phyloP scores from a whole-genome alignment of 306 rosid species.

The Vachellia collinsii region DNA sequence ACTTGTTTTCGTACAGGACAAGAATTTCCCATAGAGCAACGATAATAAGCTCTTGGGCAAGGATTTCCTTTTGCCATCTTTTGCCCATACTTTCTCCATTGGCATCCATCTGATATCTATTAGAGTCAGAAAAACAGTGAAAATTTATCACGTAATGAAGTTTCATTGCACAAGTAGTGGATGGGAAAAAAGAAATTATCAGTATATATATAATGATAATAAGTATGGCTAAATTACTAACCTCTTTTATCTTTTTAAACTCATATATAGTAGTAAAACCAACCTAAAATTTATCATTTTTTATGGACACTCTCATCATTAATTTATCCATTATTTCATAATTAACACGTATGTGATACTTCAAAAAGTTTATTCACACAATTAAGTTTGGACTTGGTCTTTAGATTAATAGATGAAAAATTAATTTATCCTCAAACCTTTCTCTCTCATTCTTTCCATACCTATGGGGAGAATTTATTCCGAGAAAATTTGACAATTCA shows the following conservation, averaged over 20 bases:
- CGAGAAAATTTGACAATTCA: no score
- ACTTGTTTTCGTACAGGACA: conserved; percentile 75
- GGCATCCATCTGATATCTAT: conserved; percentile 76
- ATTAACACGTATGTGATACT: background rate
- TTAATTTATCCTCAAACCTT: no score
- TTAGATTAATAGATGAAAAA: no score
- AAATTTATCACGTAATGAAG: background rate
- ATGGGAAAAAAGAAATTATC: background rate
- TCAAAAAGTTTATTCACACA: background rate
- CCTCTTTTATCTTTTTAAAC: background rate
- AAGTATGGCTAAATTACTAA: background rate
- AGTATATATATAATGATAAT: background rate
- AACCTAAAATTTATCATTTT: background rate
- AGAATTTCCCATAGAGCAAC: conserved; percentile 61
- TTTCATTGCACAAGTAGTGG: background rate
- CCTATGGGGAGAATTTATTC: no score
- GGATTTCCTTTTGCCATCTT: conserved; percentile 81
- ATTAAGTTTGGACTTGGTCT: no score
- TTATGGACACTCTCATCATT: background rate
- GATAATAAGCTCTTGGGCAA: conserved; percentile 72
- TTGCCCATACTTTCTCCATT: conserved; percentile 76
- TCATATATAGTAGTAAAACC: background rate
- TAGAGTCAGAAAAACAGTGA: background rate
- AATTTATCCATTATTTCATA: background rate
- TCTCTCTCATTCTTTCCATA: no score